A percentile compares a stretch with the other conserved stretches of the same genome.
Conservation (phyloP, 2,329 filamentous ascomycete genomes). For the Colletotrichum horii region DNA sequence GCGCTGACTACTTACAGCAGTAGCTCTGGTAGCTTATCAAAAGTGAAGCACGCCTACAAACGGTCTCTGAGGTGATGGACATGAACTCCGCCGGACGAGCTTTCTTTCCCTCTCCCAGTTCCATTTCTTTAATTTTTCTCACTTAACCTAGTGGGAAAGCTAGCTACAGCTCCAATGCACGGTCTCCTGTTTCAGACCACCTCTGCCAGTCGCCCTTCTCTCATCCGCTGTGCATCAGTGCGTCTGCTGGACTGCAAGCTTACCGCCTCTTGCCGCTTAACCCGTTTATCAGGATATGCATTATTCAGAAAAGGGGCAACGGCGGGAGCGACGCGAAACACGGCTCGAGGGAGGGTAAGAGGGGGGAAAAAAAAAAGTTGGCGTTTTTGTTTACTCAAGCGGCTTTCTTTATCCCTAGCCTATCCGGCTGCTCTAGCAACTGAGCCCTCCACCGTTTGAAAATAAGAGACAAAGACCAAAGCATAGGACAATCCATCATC, state of each 20-base stretch:
- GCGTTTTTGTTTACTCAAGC: background rate
- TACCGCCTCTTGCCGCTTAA: conserved; percentile 8
- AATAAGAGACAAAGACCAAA: background rate
- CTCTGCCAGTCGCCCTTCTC: background rate
- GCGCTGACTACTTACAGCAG: background rate
- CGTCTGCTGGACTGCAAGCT: background rate
- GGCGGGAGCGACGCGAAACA: background rate
- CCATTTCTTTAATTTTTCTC: background rate
- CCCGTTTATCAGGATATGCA: background rate
- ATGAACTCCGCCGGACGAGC: background rate
- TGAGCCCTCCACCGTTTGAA: background rate
- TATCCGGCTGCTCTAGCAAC: conserved; percentile 11
- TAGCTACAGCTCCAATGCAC: background rate
- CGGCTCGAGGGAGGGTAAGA: background rate
- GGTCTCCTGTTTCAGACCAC: conserved; percentile 11
- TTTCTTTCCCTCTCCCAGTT: background rate
- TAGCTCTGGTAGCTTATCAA: background rate
- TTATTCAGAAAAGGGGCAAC: background rate
- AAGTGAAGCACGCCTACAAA: background rate
- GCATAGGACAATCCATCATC: background rate
- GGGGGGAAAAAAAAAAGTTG: background rate
- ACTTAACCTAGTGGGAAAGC: background rate
- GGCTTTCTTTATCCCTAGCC: background rate
- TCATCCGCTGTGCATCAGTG: conserved; percentile 2
- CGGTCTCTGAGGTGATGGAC: background rate